These are phyloP conservation scores for Angomonas ambiguus DNA, from an alignment of 208 protist genomes.

Conservation along the genomic window DNA sequence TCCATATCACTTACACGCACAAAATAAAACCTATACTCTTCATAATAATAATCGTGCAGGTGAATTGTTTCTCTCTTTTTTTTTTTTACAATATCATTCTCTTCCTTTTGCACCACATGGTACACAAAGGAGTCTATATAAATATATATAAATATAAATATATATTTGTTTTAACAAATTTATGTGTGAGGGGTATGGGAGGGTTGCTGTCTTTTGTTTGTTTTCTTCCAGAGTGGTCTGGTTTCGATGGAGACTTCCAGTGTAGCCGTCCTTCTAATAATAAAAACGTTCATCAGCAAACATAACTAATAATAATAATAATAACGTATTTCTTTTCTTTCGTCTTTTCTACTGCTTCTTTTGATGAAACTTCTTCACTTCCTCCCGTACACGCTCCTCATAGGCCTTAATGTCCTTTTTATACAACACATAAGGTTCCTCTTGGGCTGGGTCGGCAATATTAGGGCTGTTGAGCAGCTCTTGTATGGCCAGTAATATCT, in stretches of 20 bases:
- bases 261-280: too few relatives aligned
- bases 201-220: not conserved
- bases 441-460: conserved; percentile 96
- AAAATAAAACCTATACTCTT: too few relatives aligned
- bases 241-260: too few relatives aligned
- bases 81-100: too few relatives aligned
- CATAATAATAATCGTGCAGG: too few relatives aligned
- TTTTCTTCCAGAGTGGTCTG: not conserved
- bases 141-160: too few relatives aligned
- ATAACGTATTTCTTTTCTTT: conserved; percentile 8
- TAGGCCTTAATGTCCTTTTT: conserved; percentile 80
- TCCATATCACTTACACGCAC: too few relatives aligned
- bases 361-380: conserved; percentile 68
- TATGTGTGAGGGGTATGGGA: too few relatives aligned
- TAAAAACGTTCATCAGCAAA: too few relatives aligned
- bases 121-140: not conserved
- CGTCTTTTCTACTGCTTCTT: conserved; percentile 17
- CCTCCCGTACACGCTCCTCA: conserved; percentile 76
- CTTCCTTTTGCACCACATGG: too few relatives aligned
- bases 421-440: conserved; percentile 93
- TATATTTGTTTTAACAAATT: too few relatives aligned
- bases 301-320: not conserved
- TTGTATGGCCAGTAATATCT: conserved; percentile 99
- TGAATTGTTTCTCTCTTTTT: too few relatives aligned
- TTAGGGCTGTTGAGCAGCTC: conserved; percentile 98